A percentile compares a stretch with the other conserved stretches of the same genome.
phyloP scores from a whole-genome alignment of 2,329 filamentous ascomycete species.

The Diaporthe sp. region DNA sequence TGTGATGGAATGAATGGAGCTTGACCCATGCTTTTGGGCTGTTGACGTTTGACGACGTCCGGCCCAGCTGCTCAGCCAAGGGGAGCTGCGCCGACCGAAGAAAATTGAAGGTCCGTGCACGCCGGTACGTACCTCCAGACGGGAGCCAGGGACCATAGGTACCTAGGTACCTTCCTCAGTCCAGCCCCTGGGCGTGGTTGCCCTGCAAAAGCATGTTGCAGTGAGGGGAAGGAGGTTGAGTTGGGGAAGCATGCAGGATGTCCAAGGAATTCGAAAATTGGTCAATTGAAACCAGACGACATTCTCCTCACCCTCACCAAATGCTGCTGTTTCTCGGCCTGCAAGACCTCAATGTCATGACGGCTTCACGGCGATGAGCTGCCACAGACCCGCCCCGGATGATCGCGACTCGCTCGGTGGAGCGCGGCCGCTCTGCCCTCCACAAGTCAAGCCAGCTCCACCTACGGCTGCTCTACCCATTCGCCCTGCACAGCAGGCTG shows the following conservation, averaged over 20 bases:
- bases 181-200: neutral
- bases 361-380: constrained; percentile 28
- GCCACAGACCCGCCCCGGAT: constrained; percentile 38
- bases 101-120: constrained; percentile 25
- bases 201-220: constrained; percentile 20
- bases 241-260: neutral
- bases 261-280: neutral
- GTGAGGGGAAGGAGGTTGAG: constrained; percentile 9
- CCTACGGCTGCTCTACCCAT: neutral
- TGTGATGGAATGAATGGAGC: constrained; percentile 14
- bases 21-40: constrained; percentile 10
- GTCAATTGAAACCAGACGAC: neutral
- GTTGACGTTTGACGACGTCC: constrained; percentile 21
- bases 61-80: neutral
- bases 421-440: constrained; percentile 31
- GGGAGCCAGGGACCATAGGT: neutral
- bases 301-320: neutral
- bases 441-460: constrained; percentile 21
- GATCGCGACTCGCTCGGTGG: constrained; percentile 39
- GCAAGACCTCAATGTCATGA: constrained; percentile 7
- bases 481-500: neutral
- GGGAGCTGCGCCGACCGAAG: constrained; percentile 8
- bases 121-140: neutral
- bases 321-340: neutral
- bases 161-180: neutral